A percentile compares a stretch with the other conserved stretches of the same genome.
Conservation (phyloP, 1,139 yeast species). For the Zygosaccharomyces pseudobailii region DNA sequence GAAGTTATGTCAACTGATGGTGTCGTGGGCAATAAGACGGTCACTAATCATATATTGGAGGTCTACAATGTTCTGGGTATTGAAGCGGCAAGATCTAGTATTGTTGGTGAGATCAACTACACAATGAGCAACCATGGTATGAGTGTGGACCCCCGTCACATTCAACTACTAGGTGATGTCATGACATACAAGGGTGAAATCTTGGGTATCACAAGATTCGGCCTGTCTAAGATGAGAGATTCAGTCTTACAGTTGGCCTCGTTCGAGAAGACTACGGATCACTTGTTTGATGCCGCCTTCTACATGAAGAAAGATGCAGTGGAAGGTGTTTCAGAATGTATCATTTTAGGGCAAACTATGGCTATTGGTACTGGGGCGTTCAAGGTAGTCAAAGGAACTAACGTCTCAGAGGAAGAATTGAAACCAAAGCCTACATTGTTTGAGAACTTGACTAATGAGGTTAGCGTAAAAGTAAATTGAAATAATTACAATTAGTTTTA, state of each 20-base stretch:
- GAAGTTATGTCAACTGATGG: constrained; percentile 98
- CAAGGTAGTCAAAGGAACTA: constrained; percentile 65
- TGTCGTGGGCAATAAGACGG: constrained; percentile 80
- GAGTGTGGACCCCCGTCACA: constrained; percentile 99
- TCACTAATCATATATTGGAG: constrained; percentile 89
- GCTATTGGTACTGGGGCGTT: constrained; percentile 96
- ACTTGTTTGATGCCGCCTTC: constrained; percentile 95
- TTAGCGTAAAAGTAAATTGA: constrained; percentile 14
- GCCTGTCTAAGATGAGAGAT: constrained; percentile 97
- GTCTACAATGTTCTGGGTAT: constrained; percentile 88
- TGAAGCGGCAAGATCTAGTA: constrained; percentile 94
- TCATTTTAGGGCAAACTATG: constrained; percentile 96
- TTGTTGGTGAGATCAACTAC: constrained; percentile 90
- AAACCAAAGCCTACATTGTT: constrained; percentile 54
- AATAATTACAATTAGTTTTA: not conserved
- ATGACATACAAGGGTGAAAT: constrained; percentile 99
- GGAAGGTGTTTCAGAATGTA: constrained; percentile 98
- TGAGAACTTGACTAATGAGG: constrained; percentile 45
- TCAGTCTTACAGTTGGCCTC: constrained; percentile 95
- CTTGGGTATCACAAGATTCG: constrained; percentile 95
- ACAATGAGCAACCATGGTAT: constrained; percentile 99
- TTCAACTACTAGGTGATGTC: constrained; percentile 93
- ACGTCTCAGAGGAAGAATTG: constrained; percentile 43
- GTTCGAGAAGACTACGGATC: constrained; percentile 97
- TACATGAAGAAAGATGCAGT: constrained; percentile 93